These are phyloP conservation scores for Umbilicaria muhlenbergii DNA, from an alignment of 495 filamentous ascomycete species.

Conservation along the genomic window DNA sequence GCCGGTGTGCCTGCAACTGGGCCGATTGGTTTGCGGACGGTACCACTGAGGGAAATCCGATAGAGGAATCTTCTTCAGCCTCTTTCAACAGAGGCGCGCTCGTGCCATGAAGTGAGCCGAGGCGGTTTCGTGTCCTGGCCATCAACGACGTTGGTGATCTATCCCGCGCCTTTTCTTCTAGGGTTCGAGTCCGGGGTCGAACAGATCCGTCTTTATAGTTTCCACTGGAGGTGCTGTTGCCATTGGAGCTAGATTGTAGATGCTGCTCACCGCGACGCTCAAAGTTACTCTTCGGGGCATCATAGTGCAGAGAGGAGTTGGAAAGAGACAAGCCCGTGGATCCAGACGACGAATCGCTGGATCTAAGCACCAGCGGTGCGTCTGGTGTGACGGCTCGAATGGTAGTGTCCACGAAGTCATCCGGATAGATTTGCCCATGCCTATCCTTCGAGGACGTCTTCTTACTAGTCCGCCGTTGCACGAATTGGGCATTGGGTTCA, in stretches of 20 bases:
- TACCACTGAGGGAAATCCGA: slow-evolving; percentile 35
- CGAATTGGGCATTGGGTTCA: slow-evolving; percentile 11
- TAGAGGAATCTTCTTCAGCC: slow-evolving; percentile 24
- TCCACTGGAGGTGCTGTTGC: slow-evolving; percentile 9
- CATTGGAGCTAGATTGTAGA: slow-evolving; percentile 18
- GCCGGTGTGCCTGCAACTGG: slow-evolving; percentile 22
- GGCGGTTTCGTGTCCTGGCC: slow-evolving; percentile 22
- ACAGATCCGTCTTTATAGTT: slow-evolving; percentile 15
- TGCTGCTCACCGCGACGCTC: slow-evolving; percentile 23
- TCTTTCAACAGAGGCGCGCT: slow-evolving; percentile 16
- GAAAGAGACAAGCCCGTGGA: slow-evolving; percentile 23
- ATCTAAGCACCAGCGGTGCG: slow-evolving; percentile 18
- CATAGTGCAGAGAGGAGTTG: slow-evolving; percentile 27
- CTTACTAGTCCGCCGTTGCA: slow-evolving; percentile 36
- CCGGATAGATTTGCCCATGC: slow-evolving; percentile 36
- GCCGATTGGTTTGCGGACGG: slow-evolving; percentile 21
- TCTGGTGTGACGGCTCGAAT: slow-evolving; percentile 35
- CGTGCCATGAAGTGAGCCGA: slow-evolving; percentile 29
- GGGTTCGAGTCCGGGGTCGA: slow-evolving; percentile 32
- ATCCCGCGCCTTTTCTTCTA: slow-evolving; percentile 32
- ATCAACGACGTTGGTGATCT: slow-evolving; percentile 22
- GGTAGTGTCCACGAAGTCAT: slow-evolving; percentile 31
- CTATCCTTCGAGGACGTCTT: slow-evolving; percentile 37
- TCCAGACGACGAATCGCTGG: slow-evolving; percentile 27
- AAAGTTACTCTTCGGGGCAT: slow-evolving; percentile 19